phyloP scores from a whole-genome alignment of 108 stramenopile species.

The Cyclotella choctawhatcheeana region DNA sequence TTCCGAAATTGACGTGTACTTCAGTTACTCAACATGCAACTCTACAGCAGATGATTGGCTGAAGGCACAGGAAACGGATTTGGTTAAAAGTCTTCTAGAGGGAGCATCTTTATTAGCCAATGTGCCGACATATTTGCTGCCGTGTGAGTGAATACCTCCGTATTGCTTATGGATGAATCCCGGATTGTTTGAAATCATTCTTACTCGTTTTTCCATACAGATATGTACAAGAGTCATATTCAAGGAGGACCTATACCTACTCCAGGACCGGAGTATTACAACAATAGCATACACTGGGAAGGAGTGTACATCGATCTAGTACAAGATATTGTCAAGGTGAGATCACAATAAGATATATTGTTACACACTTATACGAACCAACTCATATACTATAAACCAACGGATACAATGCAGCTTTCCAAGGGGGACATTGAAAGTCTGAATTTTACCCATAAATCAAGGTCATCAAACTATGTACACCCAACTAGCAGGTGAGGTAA shows the following conservation, averaged over 20 bases:
- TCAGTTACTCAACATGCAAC: slow-evolving; percentile 24
- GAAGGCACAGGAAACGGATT: too few relatives aligned
- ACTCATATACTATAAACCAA: too few relatives aligned
- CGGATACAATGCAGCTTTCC: too few relatives aligned
- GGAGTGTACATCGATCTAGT: background rate
- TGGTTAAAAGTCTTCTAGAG: background rate
- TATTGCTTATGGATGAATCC: background rate
- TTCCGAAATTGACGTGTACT: slow-evolving; percentile 1
- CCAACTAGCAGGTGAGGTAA: too few relatives aligned
- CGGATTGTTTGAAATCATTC: background rate
- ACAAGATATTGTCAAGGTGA: background rate
- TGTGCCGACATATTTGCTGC: background rate
- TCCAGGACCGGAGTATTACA: background rate
- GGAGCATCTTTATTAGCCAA: background rate
- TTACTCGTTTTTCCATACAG: background rate
- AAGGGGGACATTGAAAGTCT: too few relatives aligned
- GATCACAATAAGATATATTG: background rate
- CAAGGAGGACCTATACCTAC: background rate
- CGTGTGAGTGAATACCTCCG: background rate
- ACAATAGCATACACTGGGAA: background rate
- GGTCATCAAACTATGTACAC: too few relatives aligned
- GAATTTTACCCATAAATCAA: too few relatives aligned
- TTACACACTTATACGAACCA: too few relatives aligned
- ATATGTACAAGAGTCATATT: background rate
- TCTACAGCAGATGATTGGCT: slow-evolving; percentile 17